Base-by-base conservation (phyloP, 306 rosid genomes). In the Cicer judaicum region DNA sequence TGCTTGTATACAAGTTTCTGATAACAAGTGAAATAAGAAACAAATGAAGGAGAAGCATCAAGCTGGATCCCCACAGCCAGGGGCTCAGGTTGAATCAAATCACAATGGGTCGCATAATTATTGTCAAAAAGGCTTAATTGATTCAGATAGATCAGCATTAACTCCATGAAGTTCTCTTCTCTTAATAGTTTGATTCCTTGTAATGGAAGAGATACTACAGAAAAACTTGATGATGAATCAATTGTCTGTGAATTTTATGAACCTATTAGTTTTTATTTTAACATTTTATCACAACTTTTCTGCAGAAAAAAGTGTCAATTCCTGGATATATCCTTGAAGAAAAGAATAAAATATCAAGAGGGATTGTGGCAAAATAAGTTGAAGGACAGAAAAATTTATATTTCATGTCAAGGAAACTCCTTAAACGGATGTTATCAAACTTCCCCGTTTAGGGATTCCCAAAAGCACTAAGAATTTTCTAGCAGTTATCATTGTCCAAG, bases 381-480 rank as follows among this genome's bases (percentile, higher is more conserved):
- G 78, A 70, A 53, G 64, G 49, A 48, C 9, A 70, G 38, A 34
- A 54, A 54, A 12, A 49, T 16, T 29, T 16, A 38, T 57, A 42
- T 57, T 46, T 24, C 46, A 41, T 43, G 18, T 42, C 56, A 24
- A 50, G 36, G 42, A 59, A 52, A 29, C 56, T n/a, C 64, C 13
- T 40, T 12, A 64, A 43, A 53, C n/a, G 50, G 34, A 60, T 62
- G 8, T 21, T 46, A 11, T 15, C 56, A 47, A 12, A 24, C 21
- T 13, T 36, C 50, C 57, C 40, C 10, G 0, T 21, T 49, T 2
- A 36, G 16, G 68, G 36, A 46, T 59, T 57, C 44, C 69, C 39
- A 65, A 7, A 65, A 77, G 70, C 13, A 57, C 62, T 42, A 13
- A 8, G 24, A 34, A 49, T 24, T 36, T 59, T 81, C 38, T 48